Percentiles rank a stretch among this genome's conserved stretches.
Conservation (phyloP, 2,329 filamentous ascomycete genomes). For the Niveomyces coronatus region DNA sequence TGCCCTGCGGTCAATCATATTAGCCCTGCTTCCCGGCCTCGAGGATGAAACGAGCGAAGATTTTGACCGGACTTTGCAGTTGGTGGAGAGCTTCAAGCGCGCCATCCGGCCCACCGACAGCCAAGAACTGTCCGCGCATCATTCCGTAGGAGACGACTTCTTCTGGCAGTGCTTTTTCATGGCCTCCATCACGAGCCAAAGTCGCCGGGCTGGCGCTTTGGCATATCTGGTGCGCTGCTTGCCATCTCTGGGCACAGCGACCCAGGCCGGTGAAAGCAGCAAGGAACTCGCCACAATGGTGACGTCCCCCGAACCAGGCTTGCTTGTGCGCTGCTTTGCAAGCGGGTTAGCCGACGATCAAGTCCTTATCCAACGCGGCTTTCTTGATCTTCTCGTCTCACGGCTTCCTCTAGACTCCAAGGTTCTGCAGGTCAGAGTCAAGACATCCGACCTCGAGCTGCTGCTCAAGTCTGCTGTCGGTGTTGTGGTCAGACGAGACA, state of each 20-base stretch:
- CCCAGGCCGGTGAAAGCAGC: constrained; percentile 20
- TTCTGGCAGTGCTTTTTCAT: constrained; percentile 99
- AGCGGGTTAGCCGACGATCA: constrained; percentile 83
- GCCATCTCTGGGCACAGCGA: constrained; percentile 34
- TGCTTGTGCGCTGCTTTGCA: constrained; percentile 84
- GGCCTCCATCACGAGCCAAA: constrained; percentile 81
- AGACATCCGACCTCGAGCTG: constrained; percentile 65
- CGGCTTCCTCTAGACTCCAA: constrained; percentile 77
- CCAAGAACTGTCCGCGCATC: constrained; percentile 39
- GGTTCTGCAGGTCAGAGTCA: constrained; percentile 67
- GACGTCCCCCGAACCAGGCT: constrained; percentile 79
- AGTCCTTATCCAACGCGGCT: constrained; percentile 84
- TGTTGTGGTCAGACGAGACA: constrained; percentile 82
- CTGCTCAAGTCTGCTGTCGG: constrained; percentile 75
- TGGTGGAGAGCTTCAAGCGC: constrained; percentile 68
- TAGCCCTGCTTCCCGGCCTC: constrained; percentile 80
- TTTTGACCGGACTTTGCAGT: constrained; percentile 75
- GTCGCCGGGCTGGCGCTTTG: constrained; percentile 72
- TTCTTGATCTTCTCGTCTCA: constrained; percentile 82
- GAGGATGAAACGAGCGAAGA: constrained; percentile 97
- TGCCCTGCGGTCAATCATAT: constrained; percentile 79
- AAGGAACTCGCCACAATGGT: constrained; percentile 50
- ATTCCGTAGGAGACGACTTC: constrained; percentile 64
- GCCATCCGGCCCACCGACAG: constrained; percentile 48
- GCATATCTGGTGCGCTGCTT: constrained; percentile 75